These are phyloP conservation scores for Bipolaris bicolor DNA, from an alignment of 2,329 filamentous ascomycete species.

Conservation along the genomic window DNA sequence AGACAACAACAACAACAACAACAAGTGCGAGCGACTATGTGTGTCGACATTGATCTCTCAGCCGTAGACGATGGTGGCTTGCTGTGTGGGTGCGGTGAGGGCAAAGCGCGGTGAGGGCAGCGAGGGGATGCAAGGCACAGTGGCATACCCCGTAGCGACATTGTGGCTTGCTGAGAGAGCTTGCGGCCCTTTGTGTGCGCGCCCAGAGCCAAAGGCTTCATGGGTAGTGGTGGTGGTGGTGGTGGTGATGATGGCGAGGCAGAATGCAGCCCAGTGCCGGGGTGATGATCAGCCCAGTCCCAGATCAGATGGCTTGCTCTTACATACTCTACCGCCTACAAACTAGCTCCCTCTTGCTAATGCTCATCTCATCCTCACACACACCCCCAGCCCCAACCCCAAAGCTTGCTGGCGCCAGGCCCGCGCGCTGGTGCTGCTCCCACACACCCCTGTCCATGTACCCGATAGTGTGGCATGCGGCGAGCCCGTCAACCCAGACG, in stretches of 20 bases:
- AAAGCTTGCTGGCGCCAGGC: conserved; percentile 10
- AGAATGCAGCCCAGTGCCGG: conserved; percentile 19
- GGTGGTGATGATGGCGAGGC: conserved; percentile 17
- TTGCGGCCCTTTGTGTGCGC: too few relatives aligned
- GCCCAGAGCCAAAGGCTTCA: too few relatives aligned
- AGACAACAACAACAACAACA: too few relatives aligned
- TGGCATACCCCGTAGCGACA: too few relatives aligned
- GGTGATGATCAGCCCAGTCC: conserved; percentile 1
- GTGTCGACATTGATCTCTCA: background rate
- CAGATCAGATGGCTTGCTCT: conserved; percentile 3
- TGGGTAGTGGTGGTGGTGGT: too few relatives aligned
- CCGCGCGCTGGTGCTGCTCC: conserved; percentile 13
- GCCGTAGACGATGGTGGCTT: background rate
- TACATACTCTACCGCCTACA: too few relatives aligned
- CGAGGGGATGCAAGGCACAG: background rate
- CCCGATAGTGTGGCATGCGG: conserved; percentile 15
- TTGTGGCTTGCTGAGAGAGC: too few relatives aligned
- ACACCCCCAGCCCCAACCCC: conserved; percentile 4
- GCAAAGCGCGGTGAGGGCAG: conserved; percentile 8
- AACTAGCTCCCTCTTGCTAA: background rate
- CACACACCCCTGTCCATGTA: conserved; percentile 19
- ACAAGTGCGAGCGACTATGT: too few relatives aligned
- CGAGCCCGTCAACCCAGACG: background rate
- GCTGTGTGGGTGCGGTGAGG: background rate
- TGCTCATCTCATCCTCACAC: conserved; percentile 10